These are phyloP conservation scores for Pichia sp. DNA, from an alignment of 1,139 yeast genomes.

Conservation along the genomic window DNA sequence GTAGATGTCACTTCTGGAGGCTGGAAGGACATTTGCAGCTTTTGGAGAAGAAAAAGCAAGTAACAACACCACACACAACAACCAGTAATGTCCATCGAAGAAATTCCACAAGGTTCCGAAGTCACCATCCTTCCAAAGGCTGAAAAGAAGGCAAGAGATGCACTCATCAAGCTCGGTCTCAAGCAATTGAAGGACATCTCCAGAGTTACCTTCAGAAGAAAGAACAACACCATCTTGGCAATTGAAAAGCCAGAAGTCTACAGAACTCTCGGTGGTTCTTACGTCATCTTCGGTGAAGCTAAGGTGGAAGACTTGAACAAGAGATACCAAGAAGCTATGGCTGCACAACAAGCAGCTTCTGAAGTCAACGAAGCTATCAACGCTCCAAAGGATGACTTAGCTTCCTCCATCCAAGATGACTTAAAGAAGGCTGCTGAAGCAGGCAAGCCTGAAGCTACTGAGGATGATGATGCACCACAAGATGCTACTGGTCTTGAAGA, in stretches of 20 bases:
- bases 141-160: conserved; percentile 94
- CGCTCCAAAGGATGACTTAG: conserved; percentile 37
- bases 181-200: conserved; percentile 88
- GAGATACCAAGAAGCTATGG: conserved; percentile 69
- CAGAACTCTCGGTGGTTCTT: conserved; percentile 92
- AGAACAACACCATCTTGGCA: conserved; percentile 88
- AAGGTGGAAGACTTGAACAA: conserved; percentile 87
- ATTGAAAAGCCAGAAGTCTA: conserved; percentile 93
- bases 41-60: too few relatives aligned
- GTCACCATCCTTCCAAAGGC: conserved; percentile 80
- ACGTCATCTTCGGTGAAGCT: conserved; percentile 97
- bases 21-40: too few relatives aligned
- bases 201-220: conserved; percentile 94
- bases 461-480: conserved; percentile 60
- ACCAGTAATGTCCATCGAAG: conserved; percentile 17
- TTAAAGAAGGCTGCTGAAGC: conserved; percentile 63
- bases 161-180: conserved; percentile 83
- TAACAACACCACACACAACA: too few relatives aligned
- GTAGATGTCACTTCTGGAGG: too few relatives aligned
- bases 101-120: conserved; percentile 82
- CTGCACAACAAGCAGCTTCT: conserved; percentile 59
- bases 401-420: conserved; percentile 86
- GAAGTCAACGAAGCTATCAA: conserved; percentile 29
- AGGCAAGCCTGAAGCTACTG: conserved; percentile 38
- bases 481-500: conserved; percentile 77